Percentiles rank a stretch among this genome's conserved stretches.
Conservation (phyloP, 805 yeast genomes). For the Candida insectorum region DNA sequence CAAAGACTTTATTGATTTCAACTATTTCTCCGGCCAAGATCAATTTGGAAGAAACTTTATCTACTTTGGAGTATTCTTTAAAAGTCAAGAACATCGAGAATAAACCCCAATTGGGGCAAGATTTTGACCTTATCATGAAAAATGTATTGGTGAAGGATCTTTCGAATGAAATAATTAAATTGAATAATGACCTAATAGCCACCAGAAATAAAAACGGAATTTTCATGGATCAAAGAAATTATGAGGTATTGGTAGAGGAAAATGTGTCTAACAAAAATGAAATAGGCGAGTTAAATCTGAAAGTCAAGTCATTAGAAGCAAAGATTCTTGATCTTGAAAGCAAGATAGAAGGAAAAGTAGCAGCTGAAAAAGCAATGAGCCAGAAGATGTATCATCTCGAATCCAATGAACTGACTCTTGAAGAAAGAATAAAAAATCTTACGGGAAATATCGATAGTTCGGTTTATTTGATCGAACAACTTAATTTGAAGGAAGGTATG, state of each 20-base stretch:
- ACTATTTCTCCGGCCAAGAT: conserved; percentile 83
- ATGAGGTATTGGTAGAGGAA: conserved; percentile 24
- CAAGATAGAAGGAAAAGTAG: conserved; percentile 2
- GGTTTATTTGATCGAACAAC: conserved; percentile 2
- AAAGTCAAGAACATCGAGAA: conserved; percentile 79
- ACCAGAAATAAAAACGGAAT: conserved; percentile 65
- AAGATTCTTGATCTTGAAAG: conserved; percentile 7
- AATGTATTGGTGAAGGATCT: conserved; percentile 51
- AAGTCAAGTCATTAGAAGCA: conserved; percentile 1
- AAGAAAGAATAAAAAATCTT: background rate
- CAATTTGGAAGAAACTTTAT: conserved; percentile 74
- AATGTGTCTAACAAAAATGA: conserved; percentile 12
- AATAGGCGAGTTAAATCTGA: conserved; percentile 11
- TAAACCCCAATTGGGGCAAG: conserved; percentile 49
- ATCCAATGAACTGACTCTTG: conserved; percentile 3
- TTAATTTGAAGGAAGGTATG: conserved; percentile 6
- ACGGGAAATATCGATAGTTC: conserved; percentile 3
- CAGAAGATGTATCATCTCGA: conserved; percentile 5
- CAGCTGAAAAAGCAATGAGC: background rate
- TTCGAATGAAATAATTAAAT: conserved; percentile 51
- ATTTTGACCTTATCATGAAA: conserved; percentile 43
- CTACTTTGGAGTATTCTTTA: conserved; percentile 84
- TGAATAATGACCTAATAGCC: conserved; percentile 60
- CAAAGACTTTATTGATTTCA: conserved; percentile 84
- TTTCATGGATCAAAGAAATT: conserved; percentile 57